Evolutionary conservation across 116 monocot species (phyloP), one percentile per base, ranked within the genome.

Genomic region (Thalassia testudinum): DNA sequence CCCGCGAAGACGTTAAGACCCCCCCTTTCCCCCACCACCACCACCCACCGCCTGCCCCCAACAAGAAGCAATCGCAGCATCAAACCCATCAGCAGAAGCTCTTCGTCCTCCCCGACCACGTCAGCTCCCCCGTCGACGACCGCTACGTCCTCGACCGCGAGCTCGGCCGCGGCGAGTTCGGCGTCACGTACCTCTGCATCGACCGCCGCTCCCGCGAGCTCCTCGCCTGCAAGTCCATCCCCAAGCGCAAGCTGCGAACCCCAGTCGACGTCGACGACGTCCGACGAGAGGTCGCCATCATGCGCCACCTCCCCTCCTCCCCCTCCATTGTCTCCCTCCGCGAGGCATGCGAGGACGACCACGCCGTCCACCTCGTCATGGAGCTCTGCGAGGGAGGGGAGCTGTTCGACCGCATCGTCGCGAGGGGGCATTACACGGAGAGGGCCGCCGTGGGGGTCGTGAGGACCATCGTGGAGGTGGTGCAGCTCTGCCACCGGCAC

Each of bases 361-460:
- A 54, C 23, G 68, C 68, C 26, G 68, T 68, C 21, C 68, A 82
- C 59, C 65, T 85, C 8, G 73, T 85, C 22, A 85, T 92, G 91
- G 86, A 92, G 73, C 76, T 92, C 14, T 86, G 92, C 59, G 74
- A 74, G 66, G 85, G 82, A 16, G 81, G 86, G 25, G 85, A 86
- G 79, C 66, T 92, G 25, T 86, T 82, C 44, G 86, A 79, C 37
- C 44, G 68, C 47, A 68, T 68, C 1, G 68, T 68, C 2, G 68
- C 68, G 3, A 61, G 68, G 42, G 61, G 68, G 14, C 68, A 68
- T 38, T 68, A 68, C 37, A 68, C 68, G 1, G 68, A 68, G 47
- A 27, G 68, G 26, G 68, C 68, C 2, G 68, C 68, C 0, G 68
- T 61, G 12, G 24, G 17, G 11, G 68, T 68, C 2, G 42, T 38